Evolutionary conservation across 2,329 filamentous ascomycete genomes (phyloP).

Genomic region (Didymella pinodella): DNA sequence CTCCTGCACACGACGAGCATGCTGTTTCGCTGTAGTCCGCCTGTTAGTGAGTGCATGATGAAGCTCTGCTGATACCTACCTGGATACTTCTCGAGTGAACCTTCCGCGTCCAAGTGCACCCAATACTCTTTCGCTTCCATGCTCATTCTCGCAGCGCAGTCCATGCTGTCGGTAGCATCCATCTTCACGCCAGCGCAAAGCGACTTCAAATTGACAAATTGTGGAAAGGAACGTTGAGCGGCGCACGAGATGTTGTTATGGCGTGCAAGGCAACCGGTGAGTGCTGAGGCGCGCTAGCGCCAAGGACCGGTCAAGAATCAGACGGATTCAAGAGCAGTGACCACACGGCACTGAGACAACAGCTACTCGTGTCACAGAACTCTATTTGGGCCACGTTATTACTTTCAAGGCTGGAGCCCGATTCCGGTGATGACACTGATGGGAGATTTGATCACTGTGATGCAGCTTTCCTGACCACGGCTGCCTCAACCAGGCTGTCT

Average conservation of each 20-base stretch:
- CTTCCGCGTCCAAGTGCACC: slow-evolving; percentile 46
- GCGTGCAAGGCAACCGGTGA: slow-evolving; percentile 23
- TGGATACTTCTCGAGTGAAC: slow-evolving; percentile 51
- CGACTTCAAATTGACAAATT: not conserved
- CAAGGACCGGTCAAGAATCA: slow-evolving; percentile 19
- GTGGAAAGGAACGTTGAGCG: slow-evolving; percentile 6
- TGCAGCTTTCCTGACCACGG: slow-evolving; percentile 6
- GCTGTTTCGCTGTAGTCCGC: slow-evolving; percentile 47
- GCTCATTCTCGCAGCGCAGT: slow-evolving; percentile 40
- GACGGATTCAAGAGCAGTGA: slow-evolving; percentile 10
- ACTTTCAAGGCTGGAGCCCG: not conserved
- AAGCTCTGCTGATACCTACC: slow-evolving; percentile 33
- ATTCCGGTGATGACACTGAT: slow-evolving; percentile 4
- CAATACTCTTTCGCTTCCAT: slow-evolving; percentile 44
- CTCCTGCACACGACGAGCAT: slow-evolving; percentile 50
- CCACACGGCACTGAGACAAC: slow-evolving; percentile 15
- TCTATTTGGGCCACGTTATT: slow-evolving; percentile 6
- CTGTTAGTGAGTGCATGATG: not conserved
- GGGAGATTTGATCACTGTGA: not conserved
- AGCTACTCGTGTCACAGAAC: slow-evolving; percentile 16
- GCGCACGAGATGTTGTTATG: slow-evolving; percentile 19
- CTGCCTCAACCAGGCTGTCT: not conserved
- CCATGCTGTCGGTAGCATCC: slow-evolving; percentile 38
- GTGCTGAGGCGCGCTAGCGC: slow-evolving; percentile 13
- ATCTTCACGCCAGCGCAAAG: slow-evolving; percentile 25